Evolutionary conservation across 2,329 filamentous ascomycete genomes (phyloP), one percentile per base, ranked within the genome.

Genomic region (Nannizzia gypsea): DNA sequence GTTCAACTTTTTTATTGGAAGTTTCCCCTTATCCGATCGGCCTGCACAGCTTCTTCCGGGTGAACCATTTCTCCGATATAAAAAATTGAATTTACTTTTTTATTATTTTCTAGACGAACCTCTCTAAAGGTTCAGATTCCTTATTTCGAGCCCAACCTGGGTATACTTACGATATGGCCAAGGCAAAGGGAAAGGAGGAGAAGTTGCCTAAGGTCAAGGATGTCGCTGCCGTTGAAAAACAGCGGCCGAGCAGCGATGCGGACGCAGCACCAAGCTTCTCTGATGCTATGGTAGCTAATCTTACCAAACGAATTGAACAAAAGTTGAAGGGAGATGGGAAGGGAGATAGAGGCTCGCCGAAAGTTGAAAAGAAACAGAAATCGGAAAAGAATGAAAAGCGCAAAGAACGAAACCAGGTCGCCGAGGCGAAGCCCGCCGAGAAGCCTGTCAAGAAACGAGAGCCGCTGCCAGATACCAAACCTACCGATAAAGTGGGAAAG

Each of bases 281-380:
- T 57, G 71, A 71, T 59, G 67, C 69, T 60, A 72, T 72, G 55
- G 73, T 76, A 60, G 72, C 72, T 52, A 73, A 70, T 58, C 67
- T 76, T 59, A 73, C 73, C 63, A 69, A 73, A 62, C 72, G 71
- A 65, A 73, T 76, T 60, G 72, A 76, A 65, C 70, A 72, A 63
- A 73, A 68, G 57, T 66, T 73, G 65, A 65, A 71, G 62, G 70
- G 64, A 59, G 62, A 60, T 8, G 46, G 58, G 28, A 42, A 60
- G 17, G 66, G 62, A 13, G 62, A 62, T 6, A 38, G 58, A 40
- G 40, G 60, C 17, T 68, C 70, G 52, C n/a, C 61, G 9, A 67
- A 71, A n/a, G 56, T 68, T 54, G 67, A 69, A 24, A 59, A 62
- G 24, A 67, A 69, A 26, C 34, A 34, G 9, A 58, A 58, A 22